Conservation (phyloP, 2,329 filamentous ascomycete species). For the Cytospora schulzeri region DNA sequence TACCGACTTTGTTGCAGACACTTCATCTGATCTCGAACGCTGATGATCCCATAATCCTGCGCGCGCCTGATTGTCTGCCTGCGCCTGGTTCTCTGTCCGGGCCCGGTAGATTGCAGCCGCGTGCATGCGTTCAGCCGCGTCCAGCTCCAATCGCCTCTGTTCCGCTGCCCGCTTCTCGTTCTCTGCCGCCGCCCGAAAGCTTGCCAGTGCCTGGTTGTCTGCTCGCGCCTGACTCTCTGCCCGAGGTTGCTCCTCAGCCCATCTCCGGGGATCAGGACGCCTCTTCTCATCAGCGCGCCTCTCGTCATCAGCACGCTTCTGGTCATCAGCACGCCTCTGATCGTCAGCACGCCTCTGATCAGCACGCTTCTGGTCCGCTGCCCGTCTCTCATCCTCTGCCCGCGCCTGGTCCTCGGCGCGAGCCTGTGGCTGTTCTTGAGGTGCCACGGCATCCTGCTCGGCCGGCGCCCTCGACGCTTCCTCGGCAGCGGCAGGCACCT, state of each 20-base stretch:
- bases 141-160: too few relatives aligned
- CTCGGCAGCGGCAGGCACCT: conserved; percentile 8
- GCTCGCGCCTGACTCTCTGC: too few relatives aligned
- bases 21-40: conserved; percentile 22
- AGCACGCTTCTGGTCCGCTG: neutral
- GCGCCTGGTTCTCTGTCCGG: too few relatives aligned
- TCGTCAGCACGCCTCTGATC: too few relatives aligned
- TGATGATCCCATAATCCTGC: conserved; percentile 14
- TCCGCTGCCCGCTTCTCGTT: neutral
- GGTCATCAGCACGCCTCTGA: too few relatives aligned
- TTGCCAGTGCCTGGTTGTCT: neutral
- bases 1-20: conserved; percentile 1
- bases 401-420: conserved; percentile 1
- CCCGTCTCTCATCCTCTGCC: neutral
- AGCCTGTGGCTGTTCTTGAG: neutral
- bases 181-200: neutral
- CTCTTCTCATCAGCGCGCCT: neutral
- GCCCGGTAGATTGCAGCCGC: too few relatives aligned
- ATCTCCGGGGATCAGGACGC: too few relatives aligned
- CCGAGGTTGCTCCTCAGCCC: neutral
- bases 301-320: neutral
- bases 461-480: neutral
- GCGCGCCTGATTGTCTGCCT: conserved; percentile 2
- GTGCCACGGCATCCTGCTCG: too few relatives aligned
- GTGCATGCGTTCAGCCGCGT: too few relatives aligned